A percentile compares a stretch with the other conserved stretches of the same genome.
These are phyloP conservation scores for Scheffersomyces cryptocercus DNA, from an alignment of 1,139 yeast species.

Conservation along the genomic window DNA sequence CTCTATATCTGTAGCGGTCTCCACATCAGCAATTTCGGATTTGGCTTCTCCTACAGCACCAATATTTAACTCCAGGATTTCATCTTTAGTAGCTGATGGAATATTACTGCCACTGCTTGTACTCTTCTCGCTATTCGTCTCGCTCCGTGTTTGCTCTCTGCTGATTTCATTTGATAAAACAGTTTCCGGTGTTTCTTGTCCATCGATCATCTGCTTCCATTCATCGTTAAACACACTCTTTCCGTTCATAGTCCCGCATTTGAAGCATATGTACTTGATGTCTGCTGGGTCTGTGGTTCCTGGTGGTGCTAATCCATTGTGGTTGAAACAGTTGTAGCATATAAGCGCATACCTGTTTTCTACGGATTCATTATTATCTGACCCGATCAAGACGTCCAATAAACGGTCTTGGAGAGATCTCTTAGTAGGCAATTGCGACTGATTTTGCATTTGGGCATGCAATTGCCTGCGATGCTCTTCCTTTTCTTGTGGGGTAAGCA, in stretches of 20 bases:
- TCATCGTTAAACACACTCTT: background rate
- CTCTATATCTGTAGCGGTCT: slow-evolving; percentile 4
- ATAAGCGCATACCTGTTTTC: slow-evolving; percentile 71
- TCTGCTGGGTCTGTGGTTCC: slow-evolving; percentile 53
- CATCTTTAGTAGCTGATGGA: background rate
- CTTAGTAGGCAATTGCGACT: slow-evolving; percentile 5
- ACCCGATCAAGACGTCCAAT: slow-evolving; percentile 63
- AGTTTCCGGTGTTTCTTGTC: no score
- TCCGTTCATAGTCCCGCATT: slow-evolving; percentile 66
- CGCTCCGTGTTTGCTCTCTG: background rate
- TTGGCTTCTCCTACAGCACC: background rate
- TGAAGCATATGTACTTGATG: slow-evolving; percentile 69
- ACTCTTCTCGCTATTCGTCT: background rate
- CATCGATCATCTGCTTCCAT: no score
- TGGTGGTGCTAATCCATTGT: slow-evolving; percentile 85
- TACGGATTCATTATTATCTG: slow-evolving; percentile 65
- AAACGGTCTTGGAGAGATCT: slow-evolving; percentile 43
- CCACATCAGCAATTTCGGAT: background rate
- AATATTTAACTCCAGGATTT: background rate
- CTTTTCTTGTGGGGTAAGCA: background rate
- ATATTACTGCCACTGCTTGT: background rate
- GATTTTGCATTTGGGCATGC: slow-evolving; percentile 1
- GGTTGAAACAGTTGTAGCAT: slow-evolving; percentile 62
- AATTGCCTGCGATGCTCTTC: background rate
- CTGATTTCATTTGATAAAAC: no score